Evolutionary conservation across 225 moss, liverwort and hornwort genomes (phyloP), one percentile per base, ranked within the genome.

Genomic region (Sphagnum tenellum): DNA sequence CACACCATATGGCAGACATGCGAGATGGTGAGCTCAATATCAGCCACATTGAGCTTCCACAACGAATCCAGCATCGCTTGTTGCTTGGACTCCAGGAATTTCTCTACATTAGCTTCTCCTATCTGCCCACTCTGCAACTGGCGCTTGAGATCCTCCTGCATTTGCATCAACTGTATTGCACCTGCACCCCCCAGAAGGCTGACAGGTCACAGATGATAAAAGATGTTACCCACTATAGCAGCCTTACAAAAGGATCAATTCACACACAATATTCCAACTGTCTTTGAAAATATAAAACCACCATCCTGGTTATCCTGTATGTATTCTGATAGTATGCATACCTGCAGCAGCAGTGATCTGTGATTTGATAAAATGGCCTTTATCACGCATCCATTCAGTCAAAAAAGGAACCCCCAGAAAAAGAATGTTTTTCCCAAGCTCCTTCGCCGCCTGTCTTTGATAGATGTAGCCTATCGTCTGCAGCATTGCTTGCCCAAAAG

Each of bases 31-130:
- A 65, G 50, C 74, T 87, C 86, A 57, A 87, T 87, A 65, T 87
- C 86, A 55, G 77, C 82, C 13, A 87, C 82, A 62, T 87, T 87
- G 46, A 87, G 71, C 75, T 87, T 87, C 86, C 86, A 87, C 13
- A 87, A 66, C 45, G 82, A 82, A 5, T 69, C 72, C 60, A 87
- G 58, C 82, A 87, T 77, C 10, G 64, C 12, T 5, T 78, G 64
- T 59, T 87, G 86, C 64, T 82, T 82, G 11, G 74, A 73, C 48
- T 75, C 71, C 54, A 86, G 9, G 68, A 65, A 79, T 52, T 62
- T 80, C 59, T 75, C 75, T 14, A 82, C 55, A 44, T 70, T 73
- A 11, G 67, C 75, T 56, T 87, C 79, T 4, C 29, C 49, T 11
- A 74, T 45, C 45, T 69, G 75, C 13, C 75, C 77, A 4, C 61